Evolutionary conservation across 176 grass and related monocot genomes (phyloP).

Genomic region (Tillandsia leiboldiana): DNA sequence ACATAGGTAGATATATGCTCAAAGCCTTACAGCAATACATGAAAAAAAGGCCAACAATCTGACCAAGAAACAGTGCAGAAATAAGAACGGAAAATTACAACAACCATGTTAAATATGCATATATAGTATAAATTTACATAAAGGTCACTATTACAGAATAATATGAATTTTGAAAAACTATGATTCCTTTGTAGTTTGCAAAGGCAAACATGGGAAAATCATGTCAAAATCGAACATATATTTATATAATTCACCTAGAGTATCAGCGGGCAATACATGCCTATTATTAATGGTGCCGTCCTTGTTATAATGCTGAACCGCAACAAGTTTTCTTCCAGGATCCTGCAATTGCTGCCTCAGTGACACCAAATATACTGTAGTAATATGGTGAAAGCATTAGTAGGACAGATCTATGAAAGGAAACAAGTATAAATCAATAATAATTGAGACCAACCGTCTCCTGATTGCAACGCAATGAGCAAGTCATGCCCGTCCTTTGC

Average conservation of each 20-base stretch:
- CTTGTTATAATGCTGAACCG: conserved; percentile 89
- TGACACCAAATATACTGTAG: conserved; percentile 84
- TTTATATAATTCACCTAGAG: not conserved
- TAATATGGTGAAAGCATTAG: conserved; percentile 9
- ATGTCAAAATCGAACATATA: not conserved
- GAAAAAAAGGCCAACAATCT: too few species aligned
- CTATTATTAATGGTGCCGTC: conserved; percentile 72
- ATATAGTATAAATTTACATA: not conserved
- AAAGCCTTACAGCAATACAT: too few species aligned
- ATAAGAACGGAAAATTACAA: not conserved
- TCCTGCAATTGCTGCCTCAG: conserved; percentile 96
- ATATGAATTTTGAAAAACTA: too few species aligned
- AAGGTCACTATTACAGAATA: too few species aligned
- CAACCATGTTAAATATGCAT: not conserved
- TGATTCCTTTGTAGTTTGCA: not conserved
- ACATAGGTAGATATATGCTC: too few species aligned
- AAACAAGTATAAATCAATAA: conserved; percentile 13
- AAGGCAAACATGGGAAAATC: not conserved
- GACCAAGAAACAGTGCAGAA: too few species aligned
- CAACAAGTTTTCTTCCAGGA: conserved; percentile 69
- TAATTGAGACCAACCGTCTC: conserved; percentile 51
- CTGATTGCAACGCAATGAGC: conserved; percentile 63
- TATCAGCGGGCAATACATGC: conserved; percentile 39
- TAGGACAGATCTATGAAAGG: not conserved
- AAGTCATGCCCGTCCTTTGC: conserved; percentile 87